These are phyloP conservation scores for Geosmithia flava DNA, from an alignment of 2,329 filamentous ascomycete species.

Conservation along the genomic window DNA sequence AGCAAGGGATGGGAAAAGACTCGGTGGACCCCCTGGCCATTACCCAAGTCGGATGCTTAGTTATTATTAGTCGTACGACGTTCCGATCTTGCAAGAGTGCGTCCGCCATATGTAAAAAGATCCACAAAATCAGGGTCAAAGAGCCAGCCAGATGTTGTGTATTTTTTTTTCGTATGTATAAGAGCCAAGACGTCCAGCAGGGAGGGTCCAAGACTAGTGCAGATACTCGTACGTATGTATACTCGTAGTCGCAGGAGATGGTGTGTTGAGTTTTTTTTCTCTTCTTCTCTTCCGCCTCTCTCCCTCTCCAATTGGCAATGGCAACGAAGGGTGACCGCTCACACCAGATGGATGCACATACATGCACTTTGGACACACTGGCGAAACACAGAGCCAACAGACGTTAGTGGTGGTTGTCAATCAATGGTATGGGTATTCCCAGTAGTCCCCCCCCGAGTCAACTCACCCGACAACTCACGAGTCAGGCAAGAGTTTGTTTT, in stretches of 20 bases:
- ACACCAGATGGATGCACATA: neutral
- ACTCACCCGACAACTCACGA: too few relatives aligned
- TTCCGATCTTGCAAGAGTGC: neutral
- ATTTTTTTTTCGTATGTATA: neutral
- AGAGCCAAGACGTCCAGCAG: neutral
- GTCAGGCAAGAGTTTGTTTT: too few relatives aligned
- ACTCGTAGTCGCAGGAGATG: neutral
- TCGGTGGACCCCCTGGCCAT: neutral
- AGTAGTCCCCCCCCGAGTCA: too few relatives aligned
- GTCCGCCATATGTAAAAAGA: neutral
- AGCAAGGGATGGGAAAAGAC: neutral
- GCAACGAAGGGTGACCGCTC: neutral
- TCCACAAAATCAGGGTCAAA: neutral
- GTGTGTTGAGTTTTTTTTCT: neutral
- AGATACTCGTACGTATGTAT: too few relatives aligned
- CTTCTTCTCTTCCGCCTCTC: neutral
- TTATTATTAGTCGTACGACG: neutral
- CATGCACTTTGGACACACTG: too few relatives aligned
- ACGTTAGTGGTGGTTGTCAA: too few relatives aligned
- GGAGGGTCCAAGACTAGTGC: neutral
- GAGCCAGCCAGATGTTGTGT: neutral
- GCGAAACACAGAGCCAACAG: too few relatives aligned
- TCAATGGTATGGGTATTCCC: too few relatives aligned
- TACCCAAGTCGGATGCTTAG: neutral
- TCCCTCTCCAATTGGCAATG: neutral